phyloP scores from a whole-genome alignment of 1,139 yeast genomes.

The Geotrichum carabidarum region DNA sequence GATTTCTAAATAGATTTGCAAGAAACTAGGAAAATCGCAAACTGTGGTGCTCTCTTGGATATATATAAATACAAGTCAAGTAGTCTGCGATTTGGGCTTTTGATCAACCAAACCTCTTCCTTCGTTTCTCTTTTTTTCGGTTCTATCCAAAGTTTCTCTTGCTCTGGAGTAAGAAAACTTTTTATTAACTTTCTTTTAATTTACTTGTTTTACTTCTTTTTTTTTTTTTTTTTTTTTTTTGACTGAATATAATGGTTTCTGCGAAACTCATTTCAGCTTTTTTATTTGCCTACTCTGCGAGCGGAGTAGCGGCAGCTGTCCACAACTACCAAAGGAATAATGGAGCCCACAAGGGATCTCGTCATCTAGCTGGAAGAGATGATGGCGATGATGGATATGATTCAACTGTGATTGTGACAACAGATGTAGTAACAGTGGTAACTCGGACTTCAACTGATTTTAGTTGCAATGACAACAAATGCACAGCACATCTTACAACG shows the following conservation, averaged over 20 bases:
- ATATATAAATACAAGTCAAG: neutral
- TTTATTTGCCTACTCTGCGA: neutral
- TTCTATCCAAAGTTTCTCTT: neutral
- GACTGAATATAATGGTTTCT: slow-evolving; percentile 1
- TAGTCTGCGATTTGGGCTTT: neutral
- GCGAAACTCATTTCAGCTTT: slow-evolving; percentile 4
- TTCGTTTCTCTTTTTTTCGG: neutral
- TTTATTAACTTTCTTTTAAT: neutral
- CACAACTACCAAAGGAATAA: neutral
- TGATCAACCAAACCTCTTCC: neutral
- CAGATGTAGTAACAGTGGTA: neutral
- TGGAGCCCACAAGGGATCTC: no score
- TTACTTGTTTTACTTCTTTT: neutral
- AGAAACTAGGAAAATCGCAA: no score
- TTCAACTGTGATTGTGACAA: neutral
- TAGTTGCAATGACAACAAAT: slow-evolving; percentile 1
- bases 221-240: neutral
- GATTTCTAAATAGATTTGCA: no score
- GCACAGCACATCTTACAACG: neutral
- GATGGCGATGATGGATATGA: neutral
- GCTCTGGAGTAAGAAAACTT: neutral
- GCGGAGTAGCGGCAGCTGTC: neutral
- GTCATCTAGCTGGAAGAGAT: no score
- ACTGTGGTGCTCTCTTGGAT: neutral
- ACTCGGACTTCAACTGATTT: slow-evolving; percentile 1